Evolutionary conservation across 192 early-diverging fungal species (phyloP).

Genomic region (Glomus cerebriforme): DNA sequence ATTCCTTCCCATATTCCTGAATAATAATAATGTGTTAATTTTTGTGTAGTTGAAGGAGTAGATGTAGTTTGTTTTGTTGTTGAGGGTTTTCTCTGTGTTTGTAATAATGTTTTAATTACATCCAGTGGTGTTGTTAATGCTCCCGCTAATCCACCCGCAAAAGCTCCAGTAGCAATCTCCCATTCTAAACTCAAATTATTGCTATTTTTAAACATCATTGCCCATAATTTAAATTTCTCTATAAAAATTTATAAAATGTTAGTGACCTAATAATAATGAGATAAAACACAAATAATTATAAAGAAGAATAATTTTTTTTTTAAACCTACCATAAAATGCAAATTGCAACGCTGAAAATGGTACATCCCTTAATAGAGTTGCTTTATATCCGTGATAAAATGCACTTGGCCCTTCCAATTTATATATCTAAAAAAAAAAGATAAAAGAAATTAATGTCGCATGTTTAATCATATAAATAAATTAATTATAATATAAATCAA

Average conservation of each 20-base stretch:
- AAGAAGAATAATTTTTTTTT: neutral
- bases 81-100: slow-evolving; percentile 50
- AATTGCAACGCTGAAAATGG: slow-evolving; percentile 63
- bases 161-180: slow-evolving; percentile 51
- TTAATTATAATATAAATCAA: neutral
- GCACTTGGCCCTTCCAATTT: slow-evolving; percentile 64
- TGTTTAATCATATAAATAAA: neutral
- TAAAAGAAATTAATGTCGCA: neutral
- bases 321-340: slow-evolving; percentile 56
- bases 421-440: slow-evolving; percentile 44
- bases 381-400: slow-evolving; percentile 58
- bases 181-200: slow-evolving; percentile 44
- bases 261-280: neutral
- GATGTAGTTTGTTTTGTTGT: slow-evolving; percentile 29
- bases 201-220: slow-evolving; percentile 37
- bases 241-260: neutral
- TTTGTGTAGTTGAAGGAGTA: slow-evolving; percentile 11
- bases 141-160: slow-evolving; percentile 60
- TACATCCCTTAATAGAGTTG: slow-evolving; percentile 59
- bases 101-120: slow-evolving; percentile 60
- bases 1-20: slow-evolving; percentile 57
- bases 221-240: slow-evolving; percentile 61
- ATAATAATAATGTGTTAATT: slow-evolving; percentile 45
- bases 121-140: slow-evolving; percentile 61
- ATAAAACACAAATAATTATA: neutral